Conservation (phyloP, 2,329 filamentous ascomycete species). For the Colletotrichum navitas region DNA sequence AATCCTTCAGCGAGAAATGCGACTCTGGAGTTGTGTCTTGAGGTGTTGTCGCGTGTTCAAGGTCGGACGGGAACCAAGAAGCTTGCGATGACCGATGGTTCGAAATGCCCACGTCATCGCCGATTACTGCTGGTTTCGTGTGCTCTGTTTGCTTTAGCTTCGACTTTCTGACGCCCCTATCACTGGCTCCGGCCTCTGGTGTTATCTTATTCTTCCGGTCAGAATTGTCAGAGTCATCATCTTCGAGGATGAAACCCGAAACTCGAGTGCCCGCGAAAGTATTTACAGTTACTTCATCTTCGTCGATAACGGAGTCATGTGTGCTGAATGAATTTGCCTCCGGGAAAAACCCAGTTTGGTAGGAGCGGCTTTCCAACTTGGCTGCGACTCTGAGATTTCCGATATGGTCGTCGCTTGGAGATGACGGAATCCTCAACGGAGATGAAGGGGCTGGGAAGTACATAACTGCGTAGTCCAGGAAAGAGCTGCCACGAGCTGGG, state of each 20-base stretch:
- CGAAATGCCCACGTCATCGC: too few species aligned
- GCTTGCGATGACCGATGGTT: neutral
- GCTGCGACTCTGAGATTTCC: constrained; percentile 2
- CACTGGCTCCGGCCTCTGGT: neutral
- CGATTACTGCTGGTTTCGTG: neutral
- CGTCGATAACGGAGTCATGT: too few species aligned
- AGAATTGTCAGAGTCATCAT: constrained; percentile 7
- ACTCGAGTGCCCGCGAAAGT: neutral
- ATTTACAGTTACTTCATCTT: neutral
- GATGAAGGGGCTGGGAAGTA: neutral
- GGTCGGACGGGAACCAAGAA: neutral
- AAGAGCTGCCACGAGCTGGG: neutral
- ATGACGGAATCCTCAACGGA: constrained; percentile 7
- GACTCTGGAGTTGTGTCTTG: neutral
- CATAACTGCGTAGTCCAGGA: neutral
- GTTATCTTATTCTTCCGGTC: neutral
- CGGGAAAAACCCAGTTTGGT: constrained; percentile 5
- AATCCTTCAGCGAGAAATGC: neutral
- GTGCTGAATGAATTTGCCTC: neutral
- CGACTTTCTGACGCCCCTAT: neutral
- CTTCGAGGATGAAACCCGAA: constrained; percentile 23
- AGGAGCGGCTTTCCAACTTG: constrained; percentile 9
- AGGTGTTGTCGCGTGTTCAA: neutral
- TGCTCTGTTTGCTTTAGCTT: neutral
- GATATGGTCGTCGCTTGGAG: neutral